Base-by-base conservation (phyloP, 2,329 filamentous ascomycete genomes). In the Fonsecaea monophora region DNA sequence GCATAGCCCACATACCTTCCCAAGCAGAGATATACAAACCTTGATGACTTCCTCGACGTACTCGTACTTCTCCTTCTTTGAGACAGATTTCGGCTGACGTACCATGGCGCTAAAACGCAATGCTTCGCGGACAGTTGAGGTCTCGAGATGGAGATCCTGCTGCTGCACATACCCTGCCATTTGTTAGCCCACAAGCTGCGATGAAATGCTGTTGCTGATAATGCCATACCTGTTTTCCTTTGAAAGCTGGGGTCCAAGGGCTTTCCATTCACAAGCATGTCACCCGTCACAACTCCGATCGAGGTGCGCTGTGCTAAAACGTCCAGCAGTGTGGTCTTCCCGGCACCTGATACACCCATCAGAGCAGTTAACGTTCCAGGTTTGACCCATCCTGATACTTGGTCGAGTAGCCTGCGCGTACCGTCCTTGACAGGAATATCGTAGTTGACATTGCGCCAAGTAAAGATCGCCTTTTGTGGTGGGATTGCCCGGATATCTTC, bases 1-100 rank as follows among this genome's bases (percentile, higher is more conserved):
- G 45, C 18, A 50, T 25, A 25, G 18, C 25, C 45, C 18, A 12
- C 4, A 25, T 10, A 8, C 7, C 3, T 25, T 18, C 7, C 7
- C 10, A 25, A 25, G 4, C 9, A 3, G 10, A 1, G 45, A 50
- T 9, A 25, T 25, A 50, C 45, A 25, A 37, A 95, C 90, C 83
- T 94, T 93, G 64, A 97, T 92, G 53, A 97, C 85, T n/a, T 94
- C 94, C 76, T 96, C 92, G 13, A 93, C 92, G 73, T 95, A 96
- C 62, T 91, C 87, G 70, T 92, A 85, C 92, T 97, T 96, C 54
- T 95, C 92, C 12, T 84, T 78, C 13, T 83, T 84, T 1, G 91
- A 83, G 7, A 92, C 85, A 25, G 88, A 82, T 38, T 86, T 86
- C 0, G 93, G 92, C 73, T 97, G 94, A 60, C 94, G 90, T n/a